These are phyloP conservation scores for Saccharomycopsis javanensis DNA, from an alignment of 805 yeast genomes.

Conservation along the genomic window DNA sequence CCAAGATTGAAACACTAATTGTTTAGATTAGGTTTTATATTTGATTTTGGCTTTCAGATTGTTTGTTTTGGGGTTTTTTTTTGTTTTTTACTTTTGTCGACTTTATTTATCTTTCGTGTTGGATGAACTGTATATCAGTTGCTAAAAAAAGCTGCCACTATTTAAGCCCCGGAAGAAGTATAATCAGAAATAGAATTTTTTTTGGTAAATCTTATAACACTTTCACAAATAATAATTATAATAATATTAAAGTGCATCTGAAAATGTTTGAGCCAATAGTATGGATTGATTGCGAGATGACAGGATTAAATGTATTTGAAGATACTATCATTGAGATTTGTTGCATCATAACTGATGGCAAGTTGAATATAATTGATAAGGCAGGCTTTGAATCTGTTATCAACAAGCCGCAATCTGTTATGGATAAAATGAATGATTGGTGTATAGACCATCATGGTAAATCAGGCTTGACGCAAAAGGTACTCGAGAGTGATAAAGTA, in stretches of 20 bases:
- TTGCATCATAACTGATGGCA: conserved; percentile 79
- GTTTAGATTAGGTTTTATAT: background rate
- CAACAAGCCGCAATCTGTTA: conserved; percentile 47
- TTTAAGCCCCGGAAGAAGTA: background rate
- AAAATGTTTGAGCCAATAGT: conserved; percentile 39
- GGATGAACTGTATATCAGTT: background rate
- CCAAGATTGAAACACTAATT: too few species aligned
- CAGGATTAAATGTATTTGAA: conserved; percentile 74
- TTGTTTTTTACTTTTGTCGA: too few species aligned
- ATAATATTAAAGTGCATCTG: background rate
- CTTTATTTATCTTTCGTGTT: background rate
- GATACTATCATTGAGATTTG: conserved; percentile 89
- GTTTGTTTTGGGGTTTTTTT: background rate
- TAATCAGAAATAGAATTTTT: background rate
- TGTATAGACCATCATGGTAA: conserved; percentile 71
- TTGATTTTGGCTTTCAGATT: background rate
- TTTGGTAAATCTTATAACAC: background rate
- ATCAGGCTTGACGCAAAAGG: conserved; percentile 68
- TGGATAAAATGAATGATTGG: conserved; percentile 83
- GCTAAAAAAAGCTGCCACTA: background rate
- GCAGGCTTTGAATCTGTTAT: conserved; percentile 75
- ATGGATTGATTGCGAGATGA: conserved; percentile 99
- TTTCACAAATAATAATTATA: background rate
- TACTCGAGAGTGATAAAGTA: conserved; percentile 34
- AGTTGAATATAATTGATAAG: conserved; percentile 59